Percentiles rank a stretch among this genome's conserved stretches.
Conservation (phyloP, 2,329 filamentous ascomycete genomes). For the Huntiella omanensis region DNA sequence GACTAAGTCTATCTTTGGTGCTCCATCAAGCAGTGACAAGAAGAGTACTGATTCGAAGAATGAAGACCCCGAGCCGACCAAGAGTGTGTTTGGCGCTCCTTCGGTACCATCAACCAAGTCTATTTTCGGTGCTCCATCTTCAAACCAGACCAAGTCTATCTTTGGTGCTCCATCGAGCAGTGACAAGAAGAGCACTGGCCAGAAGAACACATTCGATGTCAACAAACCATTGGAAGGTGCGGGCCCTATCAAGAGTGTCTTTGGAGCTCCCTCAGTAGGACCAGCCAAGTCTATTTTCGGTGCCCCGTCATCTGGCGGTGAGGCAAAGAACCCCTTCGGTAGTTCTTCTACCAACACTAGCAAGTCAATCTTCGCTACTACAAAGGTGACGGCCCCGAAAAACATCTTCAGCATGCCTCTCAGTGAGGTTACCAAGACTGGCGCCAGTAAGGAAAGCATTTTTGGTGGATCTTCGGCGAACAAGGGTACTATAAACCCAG, state of each 20-base stretch:
- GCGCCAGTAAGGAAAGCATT: conserved; percentile 7
- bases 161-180: background rate
- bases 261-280: conserved; percentile 13
- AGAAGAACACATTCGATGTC: too few relatives aligned
- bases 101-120: conserved; percentile 10
- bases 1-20: conserved; percentile 6
- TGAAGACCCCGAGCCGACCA: conserved; percentile 19
- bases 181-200: background rate
- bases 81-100: conserved; percentile 9
- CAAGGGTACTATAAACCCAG: background rate
- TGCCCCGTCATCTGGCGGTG: background rate
- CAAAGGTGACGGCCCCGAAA: background rate
- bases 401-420: conserved; percentile 2
- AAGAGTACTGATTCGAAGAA: background rate
- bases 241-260: conserved; percentile 19
- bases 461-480: conserved; percentile 12
- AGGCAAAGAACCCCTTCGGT: background rate
- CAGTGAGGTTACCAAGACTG: background rate
- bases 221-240: too few relatives aligned
- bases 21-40: background rate
- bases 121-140: background rate
- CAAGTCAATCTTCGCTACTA: conserved; percentile 1
- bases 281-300: conserved; percentile 1
- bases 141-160: background rate
- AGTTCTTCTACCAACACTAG: background rate